phyloP scores from a whole-genome alignment of 2,329 filamentous ascomycete species.

The Phyllosticta paracitricarpa region DNA sequence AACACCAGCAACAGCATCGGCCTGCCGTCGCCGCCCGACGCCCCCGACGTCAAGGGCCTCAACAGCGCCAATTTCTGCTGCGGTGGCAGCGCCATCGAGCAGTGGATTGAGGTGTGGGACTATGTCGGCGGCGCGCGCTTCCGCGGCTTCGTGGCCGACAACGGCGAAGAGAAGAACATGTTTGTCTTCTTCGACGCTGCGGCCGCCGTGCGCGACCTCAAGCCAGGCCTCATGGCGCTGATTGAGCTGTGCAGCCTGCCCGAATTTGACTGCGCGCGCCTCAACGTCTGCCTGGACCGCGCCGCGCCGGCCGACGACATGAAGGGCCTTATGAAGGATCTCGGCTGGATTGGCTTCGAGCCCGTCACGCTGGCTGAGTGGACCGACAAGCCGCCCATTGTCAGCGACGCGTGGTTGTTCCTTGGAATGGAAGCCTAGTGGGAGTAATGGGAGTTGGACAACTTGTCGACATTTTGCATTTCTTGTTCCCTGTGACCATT shows the following conservation, averaged over 20 bases:
- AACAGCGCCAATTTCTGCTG: conserved; percentile 1
- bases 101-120: conserved; percentile 75
- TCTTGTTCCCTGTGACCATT: neutral
- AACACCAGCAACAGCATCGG: conserved; percentile 15
- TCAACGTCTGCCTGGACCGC: conserved; percentile 75
- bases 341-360: conserved; percentile 90
- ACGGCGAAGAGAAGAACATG: conserved; percentile 60
- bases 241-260: conserved; percentile 77
- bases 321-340: conserved; percentile 63
- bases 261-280: conserved; percentile 59
- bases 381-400: conserved; percentile 50
- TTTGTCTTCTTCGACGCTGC: conserved; percentile 81
- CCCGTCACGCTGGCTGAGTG: conserved; percentile 71
- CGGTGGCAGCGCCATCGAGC: conserved; percentile 33
- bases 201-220: conserved; percentile 65
- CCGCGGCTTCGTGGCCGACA: conserved; percentile 70
- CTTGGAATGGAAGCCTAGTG: conserved; percentile 74
- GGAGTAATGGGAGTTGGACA: neutral
- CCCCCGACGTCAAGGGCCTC: conserved; percentile 13
- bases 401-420: conserved; percentile 74
- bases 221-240: conserved; percentile 80
- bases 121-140: conserved; percentile 77
- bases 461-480: neutral
- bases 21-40: conserved; percentile 25
- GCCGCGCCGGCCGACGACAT: conserved; percentile 43